phyloP scores from a whole-genome alignment of 306 rosid species.

The Crataegus laevigata region DNA sequence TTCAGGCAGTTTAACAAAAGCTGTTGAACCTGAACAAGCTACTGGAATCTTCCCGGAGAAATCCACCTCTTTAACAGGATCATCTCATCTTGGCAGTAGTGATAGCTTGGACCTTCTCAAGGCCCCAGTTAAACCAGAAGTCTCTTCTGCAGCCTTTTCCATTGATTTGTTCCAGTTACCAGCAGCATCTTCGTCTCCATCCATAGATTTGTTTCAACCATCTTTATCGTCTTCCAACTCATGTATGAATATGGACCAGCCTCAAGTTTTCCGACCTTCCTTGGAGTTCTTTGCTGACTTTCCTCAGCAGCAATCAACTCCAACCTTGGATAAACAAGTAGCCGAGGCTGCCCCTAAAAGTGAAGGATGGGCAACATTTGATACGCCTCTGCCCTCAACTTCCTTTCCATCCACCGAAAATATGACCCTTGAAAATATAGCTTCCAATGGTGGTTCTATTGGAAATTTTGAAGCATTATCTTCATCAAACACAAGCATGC shows the following conservation, averaged over 20 bases:
- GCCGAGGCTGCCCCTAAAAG: conserved; percentile 39
- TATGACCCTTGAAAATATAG: conserved; percentile 13
- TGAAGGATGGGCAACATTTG: conserved; percentile 87
- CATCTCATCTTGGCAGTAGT: conserved; percentile 41
- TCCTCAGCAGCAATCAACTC: conserved; percentile 34
- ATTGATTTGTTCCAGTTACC: conserved; percentile 51
- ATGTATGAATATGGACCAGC: conserved; percentile 19
- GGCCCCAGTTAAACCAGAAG: conserved; percentile 16
- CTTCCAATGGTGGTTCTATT: conserved; percentile 25
- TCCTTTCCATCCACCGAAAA: conserved; percentile 25
- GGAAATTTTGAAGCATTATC: conserved; percentile 41
- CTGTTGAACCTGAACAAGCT: conserved; percentile 36
- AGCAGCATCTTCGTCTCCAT: conserved; percentile 23
- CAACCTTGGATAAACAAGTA: conserved; percentile 28
- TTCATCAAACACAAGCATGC: conserved; percentile 27
- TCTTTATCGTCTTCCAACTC: conserved; percentile 22
- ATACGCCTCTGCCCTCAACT: conserved; percentile 35
- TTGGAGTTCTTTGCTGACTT: conserved; percentile 34
- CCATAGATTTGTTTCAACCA: conserved; percentile 43
- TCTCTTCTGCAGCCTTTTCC: conserved; percentile 33
- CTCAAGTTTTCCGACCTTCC: conserved; percentile 25
- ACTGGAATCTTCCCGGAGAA: conserved; percentile 30
- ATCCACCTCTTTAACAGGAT: conserved; percentile 19
- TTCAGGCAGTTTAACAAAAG: conserved; percentile 45
- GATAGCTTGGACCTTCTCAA: conserved; percentile 35